Evolutionary conservation across 352 stramenopile genomes (phyloP).

Genomic region (Peronospora destructor): DNA sequence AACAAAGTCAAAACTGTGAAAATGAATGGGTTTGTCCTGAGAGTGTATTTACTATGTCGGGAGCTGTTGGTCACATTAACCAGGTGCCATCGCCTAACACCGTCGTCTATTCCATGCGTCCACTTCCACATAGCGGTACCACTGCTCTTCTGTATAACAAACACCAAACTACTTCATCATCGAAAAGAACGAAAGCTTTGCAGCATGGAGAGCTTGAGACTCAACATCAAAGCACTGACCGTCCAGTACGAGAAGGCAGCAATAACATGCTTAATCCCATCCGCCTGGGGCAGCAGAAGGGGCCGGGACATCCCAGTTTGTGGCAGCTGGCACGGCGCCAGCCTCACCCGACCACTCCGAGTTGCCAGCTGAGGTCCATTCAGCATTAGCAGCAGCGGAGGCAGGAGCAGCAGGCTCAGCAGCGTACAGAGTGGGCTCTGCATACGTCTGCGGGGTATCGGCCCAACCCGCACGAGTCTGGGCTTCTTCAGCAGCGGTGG

Average conservation of each 20-base stretch:
- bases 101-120: constrained; percentile 90
- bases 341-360: constrained; percentile 79
- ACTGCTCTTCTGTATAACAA: constrained; percentile 6
- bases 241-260: constrained; percentile 2
- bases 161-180: constrained; percentile 18
- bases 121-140: constrained; percentile 17
- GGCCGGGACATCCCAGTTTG: constrained; percentile 47
- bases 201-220: constrained; percentile 7
- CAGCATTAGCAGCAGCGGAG: constrained; percentile 42
- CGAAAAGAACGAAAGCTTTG: constrained; percentile 29
- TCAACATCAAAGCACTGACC: constrained; percentile 10
- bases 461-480: constrained; percentile 64
- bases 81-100: constrained; percentile 89
- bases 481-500: constrained; percentile 73
- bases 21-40: constrained; percentile 3
- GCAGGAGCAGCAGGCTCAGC: constrained; percentile 33
- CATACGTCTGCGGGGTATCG: constrained; percentile 45
- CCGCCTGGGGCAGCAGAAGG: constrained; percentile 41
- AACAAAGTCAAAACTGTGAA: background rate
- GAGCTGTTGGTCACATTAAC: constrained; percentile 82
- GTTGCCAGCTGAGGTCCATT: constrained; percentile 60
- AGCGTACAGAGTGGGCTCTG: constrained; percentile 48
- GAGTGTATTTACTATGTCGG: constrained; percentile 24
- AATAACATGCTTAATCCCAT: constrained; percentile 69
- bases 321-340: constrained; percentile 34